phyloP scores from a whole-genome alignment of 331 rosid species.

The Rosa hybrid region DNA sequence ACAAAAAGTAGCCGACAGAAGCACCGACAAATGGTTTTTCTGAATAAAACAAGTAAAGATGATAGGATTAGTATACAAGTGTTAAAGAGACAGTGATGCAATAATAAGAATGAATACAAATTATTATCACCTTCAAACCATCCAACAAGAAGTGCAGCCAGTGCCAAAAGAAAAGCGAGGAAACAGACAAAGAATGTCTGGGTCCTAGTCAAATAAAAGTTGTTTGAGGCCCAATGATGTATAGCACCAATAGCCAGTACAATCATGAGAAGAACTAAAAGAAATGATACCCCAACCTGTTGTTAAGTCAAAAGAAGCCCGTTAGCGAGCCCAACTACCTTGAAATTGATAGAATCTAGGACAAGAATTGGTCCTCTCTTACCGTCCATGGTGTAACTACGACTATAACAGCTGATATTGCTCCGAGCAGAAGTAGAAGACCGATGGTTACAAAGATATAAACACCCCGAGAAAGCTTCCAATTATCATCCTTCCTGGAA shows the following conservation, averaged over 20 bases:
- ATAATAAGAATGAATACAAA: slow-evolving; percentile 11
- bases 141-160: slow-evolving; percentile 99
- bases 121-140: slow-evolving; percentile 79
- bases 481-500: slow-evolving; percentile 94
- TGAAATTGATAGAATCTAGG: slow-evolving; percentile 14
- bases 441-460: slow-evolving; percentile 85
- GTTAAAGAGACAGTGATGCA: slow-evolving; percentile 8
- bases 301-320: slow-evolving; percentile 26
- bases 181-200: slow-evolving; percentile 92
- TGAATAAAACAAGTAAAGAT: slow-evolving; percentile 34
- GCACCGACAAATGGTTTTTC: slow-evolving; percentile 95
- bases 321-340: slow-evolving; percentile 22
- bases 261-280: slow-evolving; percentile 89
- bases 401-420: slow-evolving; percentile 89
- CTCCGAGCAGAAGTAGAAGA: slow-evolving; percentile 89
- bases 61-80: slow-evolving; percentile 22
- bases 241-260: slow-evolving; percentile 92
- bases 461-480: slow-evolving; percentile 95
- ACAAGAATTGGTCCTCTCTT: slow-evolving; percentile 28
- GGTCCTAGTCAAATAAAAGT: slow-evolving; percentile 93
- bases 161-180: slow-evolving; percentile 88
- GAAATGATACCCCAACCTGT: slow-evolving; percentile 95
- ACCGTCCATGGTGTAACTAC: slow-evolving; percentile 96
- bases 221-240: slow-evolving; percentile 99
- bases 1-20: slow-evolving; percentile 93